A percentile compares a stretch with the other conserved stretches of the same genome.
These are phyloP conservation scores for Claviceps digitariae DNA, from an alignment of 2,329 filamentous ascomycete species.

Conservation along the genomic window DNA sequence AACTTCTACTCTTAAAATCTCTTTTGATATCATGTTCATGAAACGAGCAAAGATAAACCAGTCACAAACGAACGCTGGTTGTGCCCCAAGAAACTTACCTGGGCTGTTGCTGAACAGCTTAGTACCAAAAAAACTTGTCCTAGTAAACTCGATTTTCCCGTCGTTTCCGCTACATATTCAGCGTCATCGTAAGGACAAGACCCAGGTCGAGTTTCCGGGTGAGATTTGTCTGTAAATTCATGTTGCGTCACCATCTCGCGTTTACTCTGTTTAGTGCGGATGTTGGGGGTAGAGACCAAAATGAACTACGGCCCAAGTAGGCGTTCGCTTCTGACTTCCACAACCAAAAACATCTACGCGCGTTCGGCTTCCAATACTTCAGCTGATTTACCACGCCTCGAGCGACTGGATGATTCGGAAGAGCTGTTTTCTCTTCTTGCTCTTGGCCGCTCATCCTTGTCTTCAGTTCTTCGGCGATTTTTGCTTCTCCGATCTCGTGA, in stretches of 20 bases:
- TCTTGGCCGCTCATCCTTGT: constrained; percentile 3
- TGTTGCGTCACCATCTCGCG: neutral
- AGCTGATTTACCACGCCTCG: constrained; percentile 38
- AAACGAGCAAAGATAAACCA: neutral
- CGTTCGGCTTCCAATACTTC: constrained; percentile 33
- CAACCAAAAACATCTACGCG: constrained; percentile 3
- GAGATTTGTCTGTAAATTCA: neutral
- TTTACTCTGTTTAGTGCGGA: neutral
- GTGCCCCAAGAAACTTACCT: neutral
- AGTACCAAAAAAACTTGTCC: neutral
- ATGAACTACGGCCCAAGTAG: neutral
- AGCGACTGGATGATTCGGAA: constrained; percentile 36
- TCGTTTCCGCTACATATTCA: too few relatives aligned
- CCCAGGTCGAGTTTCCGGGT: neutral
- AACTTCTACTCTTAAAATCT: neutral
- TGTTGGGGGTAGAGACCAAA: neutral
- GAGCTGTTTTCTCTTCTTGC: constrained; percentile 35
- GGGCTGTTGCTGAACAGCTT: neutral
- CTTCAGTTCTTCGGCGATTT: neutral
- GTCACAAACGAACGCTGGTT: neutral
- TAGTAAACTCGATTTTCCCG: neutral
- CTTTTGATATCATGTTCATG: neutral
- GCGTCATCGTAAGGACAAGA: neutral
- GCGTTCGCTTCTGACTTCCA: neutral
- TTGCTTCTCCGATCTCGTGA: neutral